Base-by-base conservation (phyloP, 148 eudicot genomes). In the Persicaria maculosa region DNA sequence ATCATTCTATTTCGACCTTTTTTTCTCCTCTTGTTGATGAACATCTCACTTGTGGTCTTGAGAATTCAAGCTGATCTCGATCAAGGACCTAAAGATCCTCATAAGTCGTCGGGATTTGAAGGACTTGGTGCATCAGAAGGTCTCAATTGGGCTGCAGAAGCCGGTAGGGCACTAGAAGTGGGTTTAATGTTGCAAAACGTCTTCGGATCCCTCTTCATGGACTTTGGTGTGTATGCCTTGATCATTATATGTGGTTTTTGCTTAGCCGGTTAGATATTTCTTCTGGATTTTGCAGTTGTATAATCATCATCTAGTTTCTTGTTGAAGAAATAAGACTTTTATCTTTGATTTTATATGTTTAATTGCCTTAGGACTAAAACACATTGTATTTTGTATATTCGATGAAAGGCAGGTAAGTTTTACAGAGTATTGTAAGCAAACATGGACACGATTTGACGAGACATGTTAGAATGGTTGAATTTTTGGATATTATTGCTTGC, bases 141-240 rank as follows among this genome's bases (percentile, higher is more conserved):
- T 52, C 55, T 71, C 77, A 88, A 79, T 58, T 80, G 84, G 85
- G 85, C 83, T 0, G 87, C 84, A 79, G 89, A 85, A 45, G 75
- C 91, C 19, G 90, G 91, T 11, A 82, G 76, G 58, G 91, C 87
- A 74, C 67, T 91, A 80, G 97, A 91, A 87, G 31, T 77, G 50
- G 92, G 86, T 22, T 77, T 93, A 74, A 76, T 88, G 78, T 68
- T 91, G 83, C 86, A 88, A 84, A 88, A 77, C n/a, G 72, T 88
- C n/a, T 6, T 72, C 54, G 79, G 84, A 57, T 83, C 91, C 14
- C 43, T 93, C 61, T 89, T 89, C 76, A 77, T 88, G 83, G 98
- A 93, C 72, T 85, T 84, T 80, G 81, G 88, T 65, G 80, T 93
- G 25, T 93, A 91, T 74, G 83, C 87, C 6, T 50, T 86, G 7